Evolutionary conservation across 176 grass and related monocot species (phyloP), one percentile per base, ranked within the genome.

Genomic region (Eremochloa ophiuroides): DNA sequence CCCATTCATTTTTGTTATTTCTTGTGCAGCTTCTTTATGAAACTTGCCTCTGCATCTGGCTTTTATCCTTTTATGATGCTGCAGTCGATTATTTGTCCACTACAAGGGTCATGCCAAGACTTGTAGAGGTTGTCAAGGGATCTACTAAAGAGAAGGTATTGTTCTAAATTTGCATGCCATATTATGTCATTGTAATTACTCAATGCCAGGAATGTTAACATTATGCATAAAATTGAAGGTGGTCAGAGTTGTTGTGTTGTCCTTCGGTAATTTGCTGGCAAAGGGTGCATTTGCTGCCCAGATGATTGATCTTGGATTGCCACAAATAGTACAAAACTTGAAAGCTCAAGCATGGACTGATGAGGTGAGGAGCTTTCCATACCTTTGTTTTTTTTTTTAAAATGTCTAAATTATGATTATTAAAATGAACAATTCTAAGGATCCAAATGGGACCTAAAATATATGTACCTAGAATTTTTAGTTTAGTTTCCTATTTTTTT

Each of bases 331-430:
- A 38, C 96, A 99, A 60, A 95, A 84, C 80, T 85, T 99, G 77
- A 99, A 99, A 91, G 91, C 89, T 82, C 96, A 99, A 77, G 93
- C 93, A 84, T 99, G 96, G 96, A 91, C 82, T 77, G 96, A 99
- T 88, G 96, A 99, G 96, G 96, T 95, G 80, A 85, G 64, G 42
- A 61, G 75, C 18, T 62, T 82, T n/a, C 22, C 6, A 37, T 72
- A 64, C n/a, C 38, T 77, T 77, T 46, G n/a, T n/a, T n/a, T n/a
- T n/a, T n/a, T n/a, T n/a, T n/a, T n/a, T n/a, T n/a, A n/a, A n/a
- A n/a, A n/a, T n/a, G n/a, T n/a, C n/a, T n/a, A n/a, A n/a, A n/a
- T n/a, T n/a, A n/a, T n/a, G n/a, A n/a, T n/a, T n/a, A n/a, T n/a
- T n/a, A n/a, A n/a, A n/a, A n/a, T n/a, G n/a, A n/a, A n/a, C n/a